These are phyloP conservation scores for Pyrus bretschneideri DNA, from an alignment of 306 rosid species.

Conservation along the genomic window DNA sequence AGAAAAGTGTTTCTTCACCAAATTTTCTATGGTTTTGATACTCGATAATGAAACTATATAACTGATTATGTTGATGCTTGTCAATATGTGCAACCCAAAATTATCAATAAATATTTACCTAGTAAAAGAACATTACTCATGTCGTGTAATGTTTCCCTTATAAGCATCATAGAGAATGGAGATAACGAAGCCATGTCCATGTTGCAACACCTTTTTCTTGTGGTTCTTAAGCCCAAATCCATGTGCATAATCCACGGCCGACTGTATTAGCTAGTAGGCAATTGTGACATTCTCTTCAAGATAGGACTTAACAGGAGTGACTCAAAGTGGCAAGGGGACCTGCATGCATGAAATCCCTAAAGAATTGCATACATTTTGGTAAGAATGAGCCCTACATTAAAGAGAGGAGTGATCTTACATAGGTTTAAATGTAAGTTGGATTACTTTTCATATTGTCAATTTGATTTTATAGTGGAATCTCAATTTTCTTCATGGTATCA, in stretches of 20 bases:
- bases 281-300: not conserved
- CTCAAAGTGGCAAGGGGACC: not conserved
- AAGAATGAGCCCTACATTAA: no score
- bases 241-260: constrained; percentile 13
- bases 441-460: no score
- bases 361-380: constrained; percentile 5
- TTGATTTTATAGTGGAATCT: no score
- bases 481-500: no score
- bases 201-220: not conserved
- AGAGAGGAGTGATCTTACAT: no score
- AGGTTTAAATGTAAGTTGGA: no score
- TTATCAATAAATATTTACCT: not conserved
- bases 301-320: not conserved
- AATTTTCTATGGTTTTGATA: not conserved
- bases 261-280: not conserved
- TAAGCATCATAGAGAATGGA: not conserved
- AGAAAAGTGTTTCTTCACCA: not conserved
- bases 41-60: not conserved
- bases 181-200: not conserved
- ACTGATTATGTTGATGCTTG: not conserved
- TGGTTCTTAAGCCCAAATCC: not conserved
- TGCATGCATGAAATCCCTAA: not conserved
- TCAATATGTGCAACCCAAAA: not conserved
- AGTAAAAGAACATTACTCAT: not conserved
- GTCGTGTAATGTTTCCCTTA: not conserved